A percentile compares a stretch with the other conserved stretches of the same genome.
These are phyloP conservation scores for Helianthus tuberosus DNA, from an alignment of 129 eudicot genomes.

Conservation along the genomic window DNA sequence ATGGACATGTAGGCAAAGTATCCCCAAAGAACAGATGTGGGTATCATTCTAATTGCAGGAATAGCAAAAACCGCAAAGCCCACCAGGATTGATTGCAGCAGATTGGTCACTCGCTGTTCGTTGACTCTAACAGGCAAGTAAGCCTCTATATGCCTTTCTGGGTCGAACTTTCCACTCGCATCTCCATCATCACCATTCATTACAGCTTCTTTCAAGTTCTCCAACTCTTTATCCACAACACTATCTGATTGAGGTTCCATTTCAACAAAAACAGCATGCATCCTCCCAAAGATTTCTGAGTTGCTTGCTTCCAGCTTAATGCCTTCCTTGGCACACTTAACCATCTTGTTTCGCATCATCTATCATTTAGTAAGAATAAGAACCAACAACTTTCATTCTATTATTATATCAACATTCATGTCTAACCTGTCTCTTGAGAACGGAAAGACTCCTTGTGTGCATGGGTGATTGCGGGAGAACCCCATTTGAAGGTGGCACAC, in stretches of 20 bases:
- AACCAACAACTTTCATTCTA: slow-evolving; percentile 2
- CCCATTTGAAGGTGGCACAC: slow-evolving; percentile 91
- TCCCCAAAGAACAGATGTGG: slow-evolving; percentile 80
- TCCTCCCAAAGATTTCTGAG: slow-evolving; percentile 75
- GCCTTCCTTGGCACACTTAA: slow-evolving; percentile 75
- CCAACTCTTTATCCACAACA: slow-evolving; percentile 54
- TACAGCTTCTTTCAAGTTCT: slow-evolving; percentile 62
- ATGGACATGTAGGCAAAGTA: slow-evolving; percentile 81
- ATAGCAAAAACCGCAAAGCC: slow-evolving; percentile 56
- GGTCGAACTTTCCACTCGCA: slow-evolving; percentile 53
- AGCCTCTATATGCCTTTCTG: slow-evolving; percentile 65
- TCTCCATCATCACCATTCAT: slow-evolving; percentile 50
- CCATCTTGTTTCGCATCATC: slow-evolving; percentile 86
- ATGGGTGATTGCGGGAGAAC: slow-evolving; percentile 95
- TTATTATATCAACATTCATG: neutral
- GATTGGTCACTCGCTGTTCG: slow-evolving; percentile 72
- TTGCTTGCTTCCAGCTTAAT: slow-evolving; percentile 64
- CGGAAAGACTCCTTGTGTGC: slow-evolving; percentile 89
- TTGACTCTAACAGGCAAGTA: slow-evolving; percentile 77
- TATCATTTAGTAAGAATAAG: slow-evolving; percentile 20
- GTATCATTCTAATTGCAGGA: slow-evolving; percentile 62
- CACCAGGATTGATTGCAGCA: slow-evolving; percentile 65
- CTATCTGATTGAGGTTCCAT: slow-evolving; percentile 65
- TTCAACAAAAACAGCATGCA: slow-evolving; percentile 87
- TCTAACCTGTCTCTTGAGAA: slow-evolving; percentile 78